A percentile compares a stretch with the other conserved stretches of the same genome.
Evolutionary conservation across 1,284 basidiomycete genomes (phyloP).

Genomic region (Ustanciosporium gigantosporum): DNA sequence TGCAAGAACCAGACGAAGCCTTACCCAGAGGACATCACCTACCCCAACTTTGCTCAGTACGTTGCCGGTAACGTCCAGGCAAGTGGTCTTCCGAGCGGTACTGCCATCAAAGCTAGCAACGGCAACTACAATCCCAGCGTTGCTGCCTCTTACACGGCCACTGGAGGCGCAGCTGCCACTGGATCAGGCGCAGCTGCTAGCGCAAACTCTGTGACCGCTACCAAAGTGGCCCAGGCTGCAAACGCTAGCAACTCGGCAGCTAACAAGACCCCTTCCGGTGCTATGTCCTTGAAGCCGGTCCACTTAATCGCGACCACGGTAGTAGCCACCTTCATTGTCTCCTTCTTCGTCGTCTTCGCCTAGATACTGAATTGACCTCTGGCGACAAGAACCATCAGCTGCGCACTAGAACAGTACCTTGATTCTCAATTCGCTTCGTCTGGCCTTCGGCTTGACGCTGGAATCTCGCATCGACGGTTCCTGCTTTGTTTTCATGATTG

Average conservation of each 20-base stretch:
- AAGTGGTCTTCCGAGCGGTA: constrained; percentile 37
- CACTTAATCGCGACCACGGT: not conserved
- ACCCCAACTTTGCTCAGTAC: constrained; percentile 54
- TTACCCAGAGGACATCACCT: constrained; percentile 63
- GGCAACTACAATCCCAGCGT: constrained; percentile 15
- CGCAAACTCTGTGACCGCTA: constrained; percentile 1
- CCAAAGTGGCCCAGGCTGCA: constrained; percentile 1
- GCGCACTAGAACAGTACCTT: too few relatives aligned
- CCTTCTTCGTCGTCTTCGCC: not conserved
- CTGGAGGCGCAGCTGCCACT: constrained; percentile 4
- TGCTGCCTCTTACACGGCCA: constrained; percentile 13
- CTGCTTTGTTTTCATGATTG: too few relatives aligned
- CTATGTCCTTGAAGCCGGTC: not conserved
- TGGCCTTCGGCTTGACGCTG: too few relatives aligned
- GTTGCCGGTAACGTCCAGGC: constrained; percentile 45
- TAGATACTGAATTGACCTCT: not conserved
- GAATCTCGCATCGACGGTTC: too few relatives aligned
- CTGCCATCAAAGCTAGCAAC: constrained; percentile 25
- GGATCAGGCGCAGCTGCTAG: not conserved
- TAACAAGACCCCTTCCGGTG: not conserved
- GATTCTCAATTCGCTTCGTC: too few relatives aligned
- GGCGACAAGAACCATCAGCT: too few relatives aligned
- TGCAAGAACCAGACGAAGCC: constrained; percentile 60
- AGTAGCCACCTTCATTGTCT: not conserved
- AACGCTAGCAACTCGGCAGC: too few relatives aligned